Base-by-base conservation (phyloP, 768 basidiomycete genomes). In the Leccinellum luteum region DNA sequence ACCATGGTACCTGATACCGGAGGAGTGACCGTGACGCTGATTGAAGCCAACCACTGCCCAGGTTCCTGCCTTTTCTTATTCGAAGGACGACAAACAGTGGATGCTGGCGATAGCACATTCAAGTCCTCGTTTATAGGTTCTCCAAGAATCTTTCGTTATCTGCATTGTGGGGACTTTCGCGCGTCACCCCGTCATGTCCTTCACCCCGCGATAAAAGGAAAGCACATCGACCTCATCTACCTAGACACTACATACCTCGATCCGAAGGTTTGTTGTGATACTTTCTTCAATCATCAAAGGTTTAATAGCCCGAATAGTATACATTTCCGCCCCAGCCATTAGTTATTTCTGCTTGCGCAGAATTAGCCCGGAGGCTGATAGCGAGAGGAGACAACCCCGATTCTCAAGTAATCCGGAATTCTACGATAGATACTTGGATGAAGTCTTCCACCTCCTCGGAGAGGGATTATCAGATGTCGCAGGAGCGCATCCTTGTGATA, bases 31-130 rank as follows among this genome's bases (percentile, higher is more conserved):
- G 95, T 98, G 5, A 98, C 94, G 2, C 83, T 95, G 41, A 93
- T 99, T n/a, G 92, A 97, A 66, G 97, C 96, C 10, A 98, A 99
- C 70, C 97, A 98, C 68, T 98, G 96, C 81, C 97, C 97, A 6
- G 97, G 97, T 4, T 97, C 94, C 2, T 92, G 87, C 57, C 77
- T 99, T 25, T 98, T 98, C 74, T 79, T 96, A 32, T 98, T 94
- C 64, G 93, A 98, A 74, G 96, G 97, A 6, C 81, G 74, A 43
- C 95, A 98, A 69, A 98, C 94, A 0, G 76, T 89, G 54, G 79
- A 96, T 68, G 92, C 93, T 0, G 95, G 94, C 0, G 94, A 96
- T 68, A 90, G 87, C 56, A 74, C 76, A 4, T 90, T 85, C 77
- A 85, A 81, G 59, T 90, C 89, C 0, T 75, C 82, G 0, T 85